phyloP scores from a whole-genome alignment of 768 basidiomycete species.

The Leccinum boreale region DNA sequence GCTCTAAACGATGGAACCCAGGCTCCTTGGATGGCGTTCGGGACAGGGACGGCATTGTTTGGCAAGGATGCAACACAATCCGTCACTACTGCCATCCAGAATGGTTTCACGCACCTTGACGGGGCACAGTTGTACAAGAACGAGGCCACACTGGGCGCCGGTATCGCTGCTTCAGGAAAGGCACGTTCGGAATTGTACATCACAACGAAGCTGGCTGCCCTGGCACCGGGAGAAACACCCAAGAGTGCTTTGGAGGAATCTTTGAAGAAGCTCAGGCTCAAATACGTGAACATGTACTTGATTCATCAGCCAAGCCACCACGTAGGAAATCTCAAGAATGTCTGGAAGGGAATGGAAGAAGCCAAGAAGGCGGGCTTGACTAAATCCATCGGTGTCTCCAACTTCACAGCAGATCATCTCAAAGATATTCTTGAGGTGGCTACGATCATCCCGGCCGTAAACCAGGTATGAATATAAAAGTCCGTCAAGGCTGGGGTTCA shows the following conservation, averaged over 20 bases:
- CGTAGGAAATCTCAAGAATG: constrained; percentile 42
- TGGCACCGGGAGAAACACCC: constrained; percentile 43
- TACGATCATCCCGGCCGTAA: constrained; percentile 47
- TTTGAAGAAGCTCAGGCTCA: constrained; percentile 49
- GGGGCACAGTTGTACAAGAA: constrained; percentile 61
- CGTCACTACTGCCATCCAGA: constrained; percentile 48
- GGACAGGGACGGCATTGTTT: constrained; percentile 57
- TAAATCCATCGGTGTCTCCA: constrained; percentile 52
- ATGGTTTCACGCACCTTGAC: constrained; percentile 59
- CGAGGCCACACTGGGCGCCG: constrained; percentile 50
- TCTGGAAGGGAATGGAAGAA: constrained; percentile 63
- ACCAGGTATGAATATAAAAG: constrained; percentile 40
- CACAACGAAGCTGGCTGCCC: constrained; percentile 49
- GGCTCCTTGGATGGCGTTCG: constrained; percentile 59
- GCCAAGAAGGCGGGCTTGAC: constrained; percentile 42
- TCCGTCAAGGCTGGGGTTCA: not conserved
- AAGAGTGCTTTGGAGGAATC: constrained; percentile 48
- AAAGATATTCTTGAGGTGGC: constrained; percentile 42
- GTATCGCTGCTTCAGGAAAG: constrained; percentile 48
- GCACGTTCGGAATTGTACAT: constrained; percentile 56
- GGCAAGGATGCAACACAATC: constrained; percentile 39
- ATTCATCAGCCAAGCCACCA: constrained; percentile 47
- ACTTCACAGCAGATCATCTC: constrained; percentile 45
- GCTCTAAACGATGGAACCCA: constrained; percentile 53
- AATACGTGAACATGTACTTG: constrained; percentile 62